Evolutionary conservation across 2,329 filamentous ascomycete genomes (phyloP), one percentile per base, ranked within the genome.

Genomic region (Dothidotthia symphoricarpi): DNA sequence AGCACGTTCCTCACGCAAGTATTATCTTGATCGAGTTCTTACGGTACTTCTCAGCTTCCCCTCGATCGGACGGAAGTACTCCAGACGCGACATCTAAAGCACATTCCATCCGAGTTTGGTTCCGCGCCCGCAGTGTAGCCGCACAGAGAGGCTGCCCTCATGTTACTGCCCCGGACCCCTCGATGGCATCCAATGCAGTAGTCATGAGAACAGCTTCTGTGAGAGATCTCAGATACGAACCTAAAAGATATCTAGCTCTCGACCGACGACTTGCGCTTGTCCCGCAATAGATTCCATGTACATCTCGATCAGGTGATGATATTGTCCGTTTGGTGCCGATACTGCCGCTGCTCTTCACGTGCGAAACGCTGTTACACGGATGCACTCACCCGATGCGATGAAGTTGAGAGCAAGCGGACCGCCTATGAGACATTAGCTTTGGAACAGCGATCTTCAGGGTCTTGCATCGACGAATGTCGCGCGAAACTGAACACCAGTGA

Each of bases 1-100:
- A 90, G 85, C 86, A 91, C 87, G 78, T 90, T 91, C 86, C 87
- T 83, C 87, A 91, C 87, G 87, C 87, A 93, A 93, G 87, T 85
- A 89, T 91, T 93, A 91, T 87, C 87, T 93, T 93, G 87, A 87
- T 93, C 87, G 86, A 91, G 86, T 91, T 83, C 72, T 85, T 75
- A 90, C 87, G 86, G 87, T 93, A 81, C 85, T 84, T 91, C 87
- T 93, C 87, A 91, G 87, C 87, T 80, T 89, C 79, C 73, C 80
- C 58, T 55, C 43, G 44, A 55, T 45, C 33, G 32, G 22, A 13
- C 16, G 24, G 33, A 42, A 39, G 14, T 30, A 31, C 35, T 31
- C 29, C 30, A 35, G 41, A 39, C 13, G 16, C 8, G 19, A 24
- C 17, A 25, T 41, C 36, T 36, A 17, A 34, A 42, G 39, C 34